These are phyloP conservation scores for Teratosphaeriaceae sp. DNA, from an alignment of 2,329 filamentous ascomycete genomes.

Conservation along the genomic window DNA sequence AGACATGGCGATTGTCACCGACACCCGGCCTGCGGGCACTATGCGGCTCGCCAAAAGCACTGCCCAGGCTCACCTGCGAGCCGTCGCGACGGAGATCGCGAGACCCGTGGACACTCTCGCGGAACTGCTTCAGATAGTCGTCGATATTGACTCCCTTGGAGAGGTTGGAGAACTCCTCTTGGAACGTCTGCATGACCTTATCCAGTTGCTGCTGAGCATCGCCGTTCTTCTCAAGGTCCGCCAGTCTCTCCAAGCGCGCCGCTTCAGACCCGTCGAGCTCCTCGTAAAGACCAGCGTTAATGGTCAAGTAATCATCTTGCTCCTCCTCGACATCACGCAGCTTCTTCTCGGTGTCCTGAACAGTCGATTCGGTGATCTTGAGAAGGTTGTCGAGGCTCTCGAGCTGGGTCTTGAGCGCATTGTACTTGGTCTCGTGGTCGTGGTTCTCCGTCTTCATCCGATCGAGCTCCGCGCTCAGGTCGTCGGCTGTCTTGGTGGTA, in stretches of 20 bases:
- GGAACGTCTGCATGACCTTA: not conserved
- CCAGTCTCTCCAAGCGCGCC: not conserved
- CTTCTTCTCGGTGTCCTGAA: not conserved
- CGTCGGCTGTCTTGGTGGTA: not conserved
- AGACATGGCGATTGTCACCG: slow-evolving; percentile 1
- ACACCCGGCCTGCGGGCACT: not conserved
- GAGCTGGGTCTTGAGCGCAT: not conserved
- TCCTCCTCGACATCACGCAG: not conserved
- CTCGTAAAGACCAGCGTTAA: not conserved
- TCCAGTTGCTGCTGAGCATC: slow-evolving; percentile 2
- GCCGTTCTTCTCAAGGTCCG: not conserved
- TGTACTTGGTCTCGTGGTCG: not conserved
- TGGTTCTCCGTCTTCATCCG: not conserved
- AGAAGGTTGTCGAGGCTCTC: not conserved
- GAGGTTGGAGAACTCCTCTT: not conserved
- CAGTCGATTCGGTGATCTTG: not conserved
- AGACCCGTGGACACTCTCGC: not conserved
- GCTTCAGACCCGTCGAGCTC: not conserved
- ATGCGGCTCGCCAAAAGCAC: not conserved
- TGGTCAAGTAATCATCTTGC: not conserved
- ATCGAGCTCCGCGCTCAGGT: not conserved
- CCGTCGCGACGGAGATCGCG: not conserved
- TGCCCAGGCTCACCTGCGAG: not conserved
- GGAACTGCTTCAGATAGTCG: slow-evolving; percentile 1
- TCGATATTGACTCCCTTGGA: not conserved